Conservation (phyloP, 2,329 filamentous ascomycete species). For the Hortaea sp. region DNA sequence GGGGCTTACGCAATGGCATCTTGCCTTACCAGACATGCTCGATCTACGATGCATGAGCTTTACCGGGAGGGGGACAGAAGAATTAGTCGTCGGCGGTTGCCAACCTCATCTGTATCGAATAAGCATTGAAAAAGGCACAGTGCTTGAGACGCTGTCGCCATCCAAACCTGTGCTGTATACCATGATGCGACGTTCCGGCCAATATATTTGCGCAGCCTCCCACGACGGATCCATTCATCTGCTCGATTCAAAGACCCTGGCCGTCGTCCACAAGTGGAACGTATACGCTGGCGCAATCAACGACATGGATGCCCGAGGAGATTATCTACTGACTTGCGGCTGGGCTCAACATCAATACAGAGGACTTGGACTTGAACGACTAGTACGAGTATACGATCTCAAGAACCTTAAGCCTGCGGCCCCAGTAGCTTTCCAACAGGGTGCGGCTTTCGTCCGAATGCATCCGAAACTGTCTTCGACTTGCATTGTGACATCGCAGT, state of each 20-base stretch:
- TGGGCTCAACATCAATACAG: constrained; percentile 75
- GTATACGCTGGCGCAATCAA: constrained; percentile 82
- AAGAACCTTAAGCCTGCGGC: constrained; percentile 81
- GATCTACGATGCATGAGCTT: constrained; percentile 94
- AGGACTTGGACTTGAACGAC: constrained; percentile 75
- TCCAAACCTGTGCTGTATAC: constrained; percentile 53
- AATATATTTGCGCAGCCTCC: constrained; percentile 87
- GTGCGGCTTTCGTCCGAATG: constrained; percentile 91
- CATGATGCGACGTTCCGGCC: constrained; percentile 76
- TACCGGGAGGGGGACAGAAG: constrained; percentile 70
- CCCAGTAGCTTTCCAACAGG: constrained; percentile 83
- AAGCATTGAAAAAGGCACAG: constrained; percentile 44
- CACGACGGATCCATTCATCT: constrained; percentile 74
- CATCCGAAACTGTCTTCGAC: constrained; percentile 93
- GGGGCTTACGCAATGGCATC: constrained; percentile 80
- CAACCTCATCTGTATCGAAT: constrained; percentile 77
- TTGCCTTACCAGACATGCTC: constrained; percentile 67
- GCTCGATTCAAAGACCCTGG: constrained; percentile 68
- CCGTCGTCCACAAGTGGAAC: constrained; percentile 76
- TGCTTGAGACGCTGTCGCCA: constrained; percentile 1
- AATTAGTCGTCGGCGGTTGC: constrained; percentile 78
- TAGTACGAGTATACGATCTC: constrained; percentile 91
- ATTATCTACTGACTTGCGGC: constrained; percentile 91
- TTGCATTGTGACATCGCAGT: constrained; percentile 83
- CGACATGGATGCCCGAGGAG: constrained; percentile 94